Evolutionary conservation across 1,284 basidiomycete species (phyloP).

Genomic region (Amylostereum areolatum): DNA sequence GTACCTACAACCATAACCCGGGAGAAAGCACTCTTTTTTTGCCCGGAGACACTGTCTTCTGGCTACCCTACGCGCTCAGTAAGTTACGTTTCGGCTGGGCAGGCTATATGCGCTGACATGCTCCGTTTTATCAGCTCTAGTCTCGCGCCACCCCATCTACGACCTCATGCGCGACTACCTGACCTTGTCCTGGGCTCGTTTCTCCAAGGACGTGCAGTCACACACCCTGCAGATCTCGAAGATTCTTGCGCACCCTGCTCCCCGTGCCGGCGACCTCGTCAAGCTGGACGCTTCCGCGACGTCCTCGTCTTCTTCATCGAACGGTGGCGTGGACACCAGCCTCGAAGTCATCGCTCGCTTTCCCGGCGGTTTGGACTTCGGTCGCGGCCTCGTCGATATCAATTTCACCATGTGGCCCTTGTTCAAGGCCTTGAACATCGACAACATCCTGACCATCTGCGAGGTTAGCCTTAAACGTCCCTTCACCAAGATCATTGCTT

Average conservation of each 20-base stretch:
- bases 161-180: constrained; percentile 91
- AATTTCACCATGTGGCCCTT: constrained; percentile 97
- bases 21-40: constrained; percentile 83
- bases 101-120: constrained; percentile 15
- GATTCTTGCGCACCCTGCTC: constrained; percentile 78
- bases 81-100: constrained; percentile 25
- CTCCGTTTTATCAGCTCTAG: constrained; percentile 50
- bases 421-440: constrained; percentile 91
- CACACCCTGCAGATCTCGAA: constrained; percentile 83
- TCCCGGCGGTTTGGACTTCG: constrained; percentile 81
- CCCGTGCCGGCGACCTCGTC: constrained; percentile 80
- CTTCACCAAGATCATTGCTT: constrained; percentile 1
- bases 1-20: constrained; percentile 64
- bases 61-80: constrained; percentile 90
- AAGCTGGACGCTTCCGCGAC: constrained; percentile 73
- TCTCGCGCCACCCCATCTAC: constrained; percentile 88
- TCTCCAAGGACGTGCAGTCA: constrained; percentile 86
- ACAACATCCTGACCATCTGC: constrained; percentile 90
- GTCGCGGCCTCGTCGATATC: constrained; percentile 76
- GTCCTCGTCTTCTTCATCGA: constrained; percentile 25
- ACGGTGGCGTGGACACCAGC: constrained; percentile 46
- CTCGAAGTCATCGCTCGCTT: constrained; percentile 82
- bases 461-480: constrained; percentile 50
- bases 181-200: constrained; percentile 88
- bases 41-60: constrained; percentile 85